Conservation (phyloP, 2,329 filamentous ascomycete species). For the Hypoxylon sp. region DNA sequence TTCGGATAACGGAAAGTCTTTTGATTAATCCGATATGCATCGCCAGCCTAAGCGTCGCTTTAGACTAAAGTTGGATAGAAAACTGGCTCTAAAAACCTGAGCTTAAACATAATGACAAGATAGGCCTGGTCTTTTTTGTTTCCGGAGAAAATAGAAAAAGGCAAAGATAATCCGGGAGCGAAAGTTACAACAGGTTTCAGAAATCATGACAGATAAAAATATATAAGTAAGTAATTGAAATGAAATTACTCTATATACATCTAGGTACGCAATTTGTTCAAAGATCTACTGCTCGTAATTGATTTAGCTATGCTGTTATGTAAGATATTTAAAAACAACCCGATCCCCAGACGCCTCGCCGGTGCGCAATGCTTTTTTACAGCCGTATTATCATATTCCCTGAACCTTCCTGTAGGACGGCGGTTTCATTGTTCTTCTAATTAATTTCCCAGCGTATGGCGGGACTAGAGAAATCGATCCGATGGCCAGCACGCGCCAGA, state of each 20-base stretch:
- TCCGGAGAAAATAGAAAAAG: background rate
- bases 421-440: conserved; percentile 86
- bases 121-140: background rate
- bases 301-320: background rate
- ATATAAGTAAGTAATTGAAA: background rate
- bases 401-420: conserved; percentile 96
- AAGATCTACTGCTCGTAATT: background rate
- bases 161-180: conserved; percentile 7
- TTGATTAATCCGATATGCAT: background rate
- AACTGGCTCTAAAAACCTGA: too few species aligned
- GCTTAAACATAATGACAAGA: conserved; percentile 15
- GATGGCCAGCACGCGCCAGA: conserved; percentile 88
- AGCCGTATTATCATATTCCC: conserved; percentile 62
- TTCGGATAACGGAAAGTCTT: background rate
- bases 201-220: too few species aligned
- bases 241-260: background rate
- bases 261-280: background rate
- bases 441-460: conserved; percentile 87
- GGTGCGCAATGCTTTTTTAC: conserved; percentile 20
- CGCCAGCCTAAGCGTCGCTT: background rate
- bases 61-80: background rate
- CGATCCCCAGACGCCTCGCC: conserved; percentile 32
- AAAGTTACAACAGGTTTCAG: conserved; percentile 10
- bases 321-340: conserved; percentile 11
- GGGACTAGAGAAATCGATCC: conserved; percentile 84